These are phyloP conservation scores for Blastosporella zonata DNA, from an alignment of 1,284 basidiomycete species.

Conservation along the genomic window DNA sequence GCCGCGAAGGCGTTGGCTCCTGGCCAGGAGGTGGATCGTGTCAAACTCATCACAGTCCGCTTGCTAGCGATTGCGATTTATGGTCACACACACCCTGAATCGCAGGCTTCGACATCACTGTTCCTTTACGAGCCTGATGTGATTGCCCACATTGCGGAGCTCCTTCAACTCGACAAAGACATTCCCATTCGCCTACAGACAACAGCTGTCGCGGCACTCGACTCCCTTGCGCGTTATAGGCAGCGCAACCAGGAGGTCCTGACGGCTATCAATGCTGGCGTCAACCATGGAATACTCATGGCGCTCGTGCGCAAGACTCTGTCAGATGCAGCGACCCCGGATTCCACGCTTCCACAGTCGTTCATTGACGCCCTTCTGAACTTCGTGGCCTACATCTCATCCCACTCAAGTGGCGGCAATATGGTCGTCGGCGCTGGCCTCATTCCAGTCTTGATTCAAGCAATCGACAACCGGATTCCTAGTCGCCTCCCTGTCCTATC, in stretches of 20 bases:
- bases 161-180: slow-evolving; percentile 76
- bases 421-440: slow-evolving; percentile 98
- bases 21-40: slow-evolving; percentile 60
- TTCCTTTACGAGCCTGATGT: slow-evolving; percentile 96
- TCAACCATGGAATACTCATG: slow-evolving; percentile 95
- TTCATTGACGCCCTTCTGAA: slow-evolving; percentile 86
- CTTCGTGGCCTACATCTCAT: slow-evolving; percentile 86
- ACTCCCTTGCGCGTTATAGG: slow-evolving; percentile 86
- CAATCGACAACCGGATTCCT: slow-evolving; percentile 75
- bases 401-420: slow-evolving; percentile 81
- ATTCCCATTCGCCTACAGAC: slow-evolving; percentile 74
- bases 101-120: slow-evolving; percentile 74
- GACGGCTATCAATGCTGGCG: slow-evolving; percentile 89
- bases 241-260: slow-evolving; percentile 84
- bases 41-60: slow-evolving; percentile 80
- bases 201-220: slow-evolving; percentile 84
- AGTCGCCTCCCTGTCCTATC: slow-evolving; percentile 71
- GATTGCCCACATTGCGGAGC: slow-evolving; percentile 83
- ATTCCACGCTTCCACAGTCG: slow-evolving; percentile 70
- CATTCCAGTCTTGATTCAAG: slow-evolving; percentile 84
- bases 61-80: slow-evolving; percentile 90
- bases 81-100: slow-evolving; percentile 80
- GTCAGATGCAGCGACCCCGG: slow-evolving; percentile 61
- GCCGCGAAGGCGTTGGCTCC: slow-evolving; percentile 67
- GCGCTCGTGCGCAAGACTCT: slow-evolving; percentile 81